Conservation (phyloP, 169 alveolate genomes). For the Plasmodium billcollinsi region DNA sequence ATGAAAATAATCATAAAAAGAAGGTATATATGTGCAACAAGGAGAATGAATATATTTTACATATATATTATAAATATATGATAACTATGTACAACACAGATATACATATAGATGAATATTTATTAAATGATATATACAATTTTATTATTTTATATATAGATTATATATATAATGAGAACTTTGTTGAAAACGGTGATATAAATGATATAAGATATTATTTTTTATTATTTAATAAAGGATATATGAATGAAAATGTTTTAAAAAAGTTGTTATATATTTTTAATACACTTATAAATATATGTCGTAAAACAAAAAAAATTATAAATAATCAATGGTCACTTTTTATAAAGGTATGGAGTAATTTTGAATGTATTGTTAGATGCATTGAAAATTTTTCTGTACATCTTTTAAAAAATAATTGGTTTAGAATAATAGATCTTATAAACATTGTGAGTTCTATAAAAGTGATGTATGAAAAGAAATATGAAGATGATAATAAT, state of each 20-base stretch:
- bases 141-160: slow-evolving; percentile 44
- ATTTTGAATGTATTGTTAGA: slow-evolving; percentile 72
- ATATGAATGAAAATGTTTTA: slow-evolving; percentile 11
- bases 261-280: slow-evolving; percentile 33
- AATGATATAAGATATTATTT: slow-evolving; percentile 24
- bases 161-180: slow-evolving; percentile 22
- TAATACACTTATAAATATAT: background rate
- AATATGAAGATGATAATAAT: background rate
- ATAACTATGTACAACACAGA: background rate
- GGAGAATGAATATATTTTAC: background rate
- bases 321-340: background rate
- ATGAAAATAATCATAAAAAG: background rate
- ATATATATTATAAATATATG: background rate
- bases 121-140: slow-evolving; percentile 26
- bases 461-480: slow-evolving; percentile 8
- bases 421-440: slow-evolving; percentile 69
- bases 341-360: slow-evolving; percentile 20
- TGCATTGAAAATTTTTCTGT: slow-evolving; percentile 78
- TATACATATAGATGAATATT: background rate
- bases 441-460: slow-evolving; percentile 8
- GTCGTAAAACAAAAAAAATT: background rate
- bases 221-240: slow-evolving; percentile 19
- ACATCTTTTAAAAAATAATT: slow-evolving; percentile 77
- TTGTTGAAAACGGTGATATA: slow-evolving; percentile 7
- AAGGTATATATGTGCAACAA: background rate